Evolutionary conservation across 352 stramenopile genomes (phyloP), one percentile per base, ranked within the genome.

Genomic region (Globisporangium lucens): DNA sequence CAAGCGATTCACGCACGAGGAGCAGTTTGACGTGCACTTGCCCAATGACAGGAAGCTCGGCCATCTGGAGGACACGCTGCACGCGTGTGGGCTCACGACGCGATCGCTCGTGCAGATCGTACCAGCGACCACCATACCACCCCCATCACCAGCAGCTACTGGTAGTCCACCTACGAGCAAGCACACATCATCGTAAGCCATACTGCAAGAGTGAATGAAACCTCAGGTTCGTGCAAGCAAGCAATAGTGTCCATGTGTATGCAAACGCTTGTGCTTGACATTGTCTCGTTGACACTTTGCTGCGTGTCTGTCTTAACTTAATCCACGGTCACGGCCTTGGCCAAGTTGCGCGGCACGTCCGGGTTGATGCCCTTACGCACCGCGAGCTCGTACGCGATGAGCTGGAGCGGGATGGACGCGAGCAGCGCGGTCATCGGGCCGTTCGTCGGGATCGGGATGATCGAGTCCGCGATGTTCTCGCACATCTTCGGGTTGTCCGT

Each of bases 261-360:
- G 33, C 12, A 41, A 27, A 59, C 12, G 13, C 53, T 24, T 29
- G 10, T 57, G 52, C 24, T 24, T 38, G 53, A 51, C 17, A 22
- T 22, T 59, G 33, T 30, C 27, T 57, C 12, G 41, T 38, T 33
- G 53, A 12, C 53, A 12, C 53, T 38, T n/a, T 59, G 36, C 12
- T 29, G 15, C 5, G 0, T 56, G 20, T 47, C 63, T 58, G 58
- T 49, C 3, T 63, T 24, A 71, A 68, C 71, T 83, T 97, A 99
- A 76, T 99, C 98, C 51, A 99, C 97, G 46, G 98, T 99, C 56
- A 99, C 98, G 57, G 95, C 96, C 87, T 99, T 99, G 57, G 98
- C 98, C 52, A 99, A 76, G 80, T 99, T 99, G 65, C 98, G 89
- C 56, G 98, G 98, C 65, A 97, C 96, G 78, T 99, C 98, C 35